Conservation (phyloP, 1,284 basidiomycete species). For the Coniferiporia weirii region DNA sequence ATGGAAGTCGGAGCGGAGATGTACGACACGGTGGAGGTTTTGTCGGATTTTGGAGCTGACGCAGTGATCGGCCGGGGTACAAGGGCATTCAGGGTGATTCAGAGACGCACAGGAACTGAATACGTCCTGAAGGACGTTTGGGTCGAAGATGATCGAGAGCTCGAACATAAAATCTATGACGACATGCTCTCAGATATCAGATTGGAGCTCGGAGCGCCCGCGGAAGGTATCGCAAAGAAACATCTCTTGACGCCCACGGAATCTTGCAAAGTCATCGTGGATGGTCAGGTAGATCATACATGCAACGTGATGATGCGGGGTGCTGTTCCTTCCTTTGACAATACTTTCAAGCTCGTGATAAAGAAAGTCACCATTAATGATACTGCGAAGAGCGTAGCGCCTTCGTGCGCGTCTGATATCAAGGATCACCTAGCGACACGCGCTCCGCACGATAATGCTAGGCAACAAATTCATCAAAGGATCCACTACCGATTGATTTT, state of each 20-base stretch:
- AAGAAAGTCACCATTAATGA: neutral
- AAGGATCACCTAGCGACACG: neutral
- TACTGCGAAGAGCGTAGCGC: neutral
- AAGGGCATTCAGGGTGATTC: neutral
- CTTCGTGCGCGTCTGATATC: neutral
- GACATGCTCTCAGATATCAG: neutral
- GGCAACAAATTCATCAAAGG: neutral
- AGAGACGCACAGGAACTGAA: neutral
- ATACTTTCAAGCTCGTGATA: neutral
- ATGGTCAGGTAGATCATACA: slow-evolving; percentile 8
- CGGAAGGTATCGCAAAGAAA: neutral
- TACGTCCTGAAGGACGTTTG: neutral
- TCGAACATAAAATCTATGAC: slow-evolving; percentile 2
- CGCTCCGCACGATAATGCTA: neutral
- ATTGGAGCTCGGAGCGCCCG: too few species aligned
- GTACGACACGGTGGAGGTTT: neutral
- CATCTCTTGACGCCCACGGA: neutral
- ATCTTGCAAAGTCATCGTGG: neutral
- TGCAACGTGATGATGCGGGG: slow-evolving; percentile 2
- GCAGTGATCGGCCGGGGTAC: neutral
- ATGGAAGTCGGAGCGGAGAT: neutral
- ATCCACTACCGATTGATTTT: slow-evolving; percentile 3
- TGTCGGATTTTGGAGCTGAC: slow-evolving; percentile 5
- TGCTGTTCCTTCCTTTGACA: neutral
- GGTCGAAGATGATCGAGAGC: neutral